Conservation (phyloP, 2,329 filamentous ascomycete species). For the Fusarium euwallaceae region DNA sequence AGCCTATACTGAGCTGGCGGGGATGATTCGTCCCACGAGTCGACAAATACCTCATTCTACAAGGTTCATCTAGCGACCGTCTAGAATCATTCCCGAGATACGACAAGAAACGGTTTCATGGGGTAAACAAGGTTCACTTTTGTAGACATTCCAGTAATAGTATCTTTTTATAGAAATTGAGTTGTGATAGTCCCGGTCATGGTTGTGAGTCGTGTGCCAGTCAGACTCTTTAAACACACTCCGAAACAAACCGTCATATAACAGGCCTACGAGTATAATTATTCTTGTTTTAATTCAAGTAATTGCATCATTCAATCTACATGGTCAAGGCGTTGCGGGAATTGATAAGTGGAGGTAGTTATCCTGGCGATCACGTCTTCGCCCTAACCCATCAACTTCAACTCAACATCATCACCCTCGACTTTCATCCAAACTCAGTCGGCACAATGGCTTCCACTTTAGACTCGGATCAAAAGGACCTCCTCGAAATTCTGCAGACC, state of each 20-base stretch:
- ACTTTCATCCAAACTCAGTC: not conserved
- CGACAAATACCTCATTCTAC: not conserved
- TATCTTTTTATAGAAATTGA: not conserved
- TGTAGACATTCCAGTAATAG: not conserved
- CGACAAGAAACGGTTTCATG: not conserved
- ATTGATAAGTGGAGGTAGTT: not conserved
- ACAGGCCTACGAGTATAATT: not conserved
- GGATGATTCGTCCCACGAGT: not conserved
- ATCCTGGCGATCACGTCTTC: conserved; percentile 2
- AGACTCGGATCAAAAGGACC: fast-evolving
- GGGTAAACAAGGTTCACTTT: not conserved
- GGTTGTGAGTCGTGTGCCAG: not conserved
- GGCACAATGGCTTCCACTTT: not conserved
- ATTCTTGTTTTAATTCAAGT: fast-evolving
- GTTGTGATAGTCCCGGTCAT: not conserved
- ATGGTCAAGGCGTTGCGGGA: not conserved
- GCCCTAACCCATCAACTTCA: not conserved
- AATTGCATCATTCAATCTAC: not conserved
- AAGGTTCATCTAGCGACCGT: not conserved
- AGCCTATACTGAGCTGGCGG: not conserved
- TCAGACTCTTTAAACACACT: not conserved
- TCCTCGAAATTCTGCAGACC: not conserved
- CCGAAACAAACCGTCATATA: not conserved
- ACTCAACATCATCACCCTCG: not conserved
- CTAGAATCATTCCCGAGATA: not conserved